Base-by-base conservation (phyloP, 2,329 filamentous ascomycete genomes). In the Claviceps maximensis region DNA sequence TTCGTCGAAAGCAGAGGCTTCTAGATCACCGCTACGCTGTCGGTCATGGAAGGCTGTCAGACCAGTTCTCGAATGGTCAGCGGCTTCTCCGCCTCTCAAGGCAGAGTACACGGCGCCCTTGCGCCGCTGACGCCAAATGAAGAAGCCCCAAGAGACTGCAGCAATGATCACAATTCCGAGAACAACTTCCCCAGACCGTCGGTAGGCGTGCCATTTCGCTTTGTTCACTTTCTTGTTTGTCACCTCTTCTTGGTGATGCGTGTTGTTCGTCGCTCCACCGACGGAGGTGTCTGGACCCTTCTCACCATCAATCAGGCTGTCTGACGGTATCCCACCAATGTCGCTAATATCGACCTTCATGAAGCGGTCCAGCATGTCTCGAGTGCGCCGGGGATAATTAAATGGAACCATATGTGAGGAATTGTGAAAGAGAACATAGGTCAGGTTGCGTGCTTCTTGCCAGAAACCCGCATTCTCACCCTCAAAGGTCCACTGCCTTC, bases 341-440 rank as follows among this genome's bases (percentile, higher is more conserved):
- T 80, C 85, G 60, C 81, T 86, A 59, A 97, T 94, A 64, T 97
- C 89, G 42, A 98, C 88, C 49, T 82, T 81, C 78, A 97, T 89
- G 71, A 98, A 95, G 42, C 93, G 86, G 69, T 98, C 91, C 17
- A 98, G 82, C 93, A 98, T 98, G 67, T 97, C 93, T 56, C 91
- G 82, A 21, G 84, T 86, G 56, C 89, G 84, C 48, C 89, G 83
- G 1, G 91, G 84, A 61, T 86, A 87, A 68, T 98, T 91, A 63
- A 93, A 97, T 1, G 93, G 94, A 1, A 98, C 93, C 93, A 98
- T 98, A 69, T 98, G 93, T 49, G 87, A 95, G 17, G 89, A 83
- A 67, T 98, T 95, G 74, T 95, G 88, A 71, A 97, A 95, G 42
- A 94, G 76, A 33, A 98, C 84, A 65, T 98, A 98, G 1, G 93